Base-by-base conservation (phyloP, 345 rosid genomes). In the Viola odorata region DNA sequence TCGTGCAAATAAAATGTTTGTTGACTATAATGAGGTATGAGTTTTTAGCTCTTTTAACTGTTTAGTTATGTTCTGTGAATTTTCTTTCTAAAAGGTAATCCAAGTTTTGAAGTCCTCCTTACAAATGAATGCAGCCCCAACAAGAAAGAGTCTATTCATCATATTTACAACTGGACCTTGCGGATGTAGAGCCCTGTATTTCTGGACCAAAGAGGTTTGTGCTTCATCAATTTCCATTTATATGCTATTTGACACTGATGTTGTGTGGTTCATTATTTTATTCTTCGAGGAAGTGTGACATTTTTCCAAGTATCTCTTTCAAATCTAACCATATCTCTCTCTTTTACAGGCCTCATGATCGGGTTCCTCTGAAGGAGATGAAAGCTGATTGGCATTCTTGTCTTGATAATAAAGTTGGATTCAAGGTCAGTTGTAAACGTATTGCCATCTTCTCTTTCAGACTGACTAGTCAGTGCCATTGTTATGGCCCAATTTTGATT, bases 381-480 rank as follows among this genome's bases (percentile, higher is more conserved):
- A 94, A 94, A 80, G 84, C 84, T n/a, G 99, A 94, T 73, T 94
- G 99, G 99, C 91, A 82, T 73, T 86, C 97, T 53, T 90, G 99
- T 75, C 88, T 94, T 16, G 86, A 82, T 57, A 94, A 69, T 69
- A 83, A 82, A 86, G 97, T 83, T 42, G 97, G 99, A 17, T 94
- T 94, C 77, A 94, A 94, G 96, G 99, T 90, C 53, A 42, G 72
- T 64, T 62, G 41, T 63, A 44, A 45, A 14, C 45, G 60, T 40
- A 47, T 15, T 37, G 57, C 23, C 37, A 13, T 65, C 16, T 45
- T 23, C 2, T 23, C 32, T 23, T 23, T 23, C 32, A 23, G 32
- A 23, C 32, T 23, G 32, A 23, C 2, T 1, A 23, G 32, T 23
- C 2, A 23, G 32, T 23, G 32, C 32, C 32, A 23, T 23, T 23